phyloP scores from a whole-genome alignment of 2,329 filamentous ascomycete genomes.

The Paracorniculantispora psalliotae region DNA sequence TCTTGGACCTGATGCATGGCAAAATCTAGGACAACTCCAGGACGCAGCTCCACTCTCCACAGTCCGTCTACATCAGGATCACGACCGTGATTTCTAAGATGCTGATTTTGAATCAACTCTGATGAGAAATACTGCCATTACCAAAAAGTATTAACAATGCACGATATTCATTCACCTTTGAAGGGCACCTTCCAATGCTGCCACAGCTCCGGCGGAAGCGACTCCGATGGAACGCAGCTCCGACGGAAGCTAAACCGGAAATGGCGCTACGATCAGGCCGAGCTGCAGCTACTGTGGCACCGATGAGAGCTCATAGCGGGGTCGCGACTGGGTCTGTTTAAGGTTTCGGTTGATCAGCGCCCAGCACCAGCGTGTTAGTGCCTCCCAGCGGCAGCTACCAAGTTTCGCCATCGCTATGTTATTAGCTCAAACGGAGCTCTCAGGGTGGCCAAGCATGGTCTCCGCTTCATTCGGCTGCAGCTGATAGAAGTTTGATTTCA shows the following conservation, averaged over 20 bases:
- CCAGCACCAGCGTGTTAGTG: background rate
- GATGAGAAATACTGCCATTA: no score
- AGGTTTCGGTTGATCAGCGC: background rate
- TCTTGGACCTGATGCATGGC: background rate
- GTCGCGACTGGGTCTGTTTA: background rate
- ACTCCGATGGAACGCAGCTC: constrained; percentile 4
- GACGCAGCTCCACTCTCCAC: background rate
- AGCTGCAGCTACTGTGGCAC: background rate
- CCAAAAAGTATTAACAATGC: background rate
- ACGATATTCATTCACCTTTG: no score
- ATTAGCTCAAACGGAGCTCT: background rate
- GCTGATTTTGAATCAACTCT: no score
- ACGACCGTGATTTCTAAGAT: background rate
- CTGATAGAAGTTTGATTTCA: background rate
- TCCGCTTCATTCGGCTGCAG: background rate
- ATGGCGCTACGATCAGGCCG: background rate
- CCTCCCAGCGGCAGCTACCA: background rate
- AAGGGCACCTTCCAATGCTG: no score
- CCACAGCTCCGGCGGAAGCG: background rate
- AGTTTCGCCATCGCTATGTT: background rate
- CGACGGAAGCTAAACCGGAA: constrained; percentile 10
- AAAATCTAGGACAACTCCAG: background rate
- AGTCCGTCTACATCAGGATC: no score
- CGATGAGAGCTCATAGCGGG: background rate
- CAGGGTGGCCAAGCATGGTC: background rate